A percentile compares a stretch with the other conserved stretches of the same genome.
phyloP scores from a whole-genome alignment of 192 early-diverging fungal species.

The Thamnidium elegans region DNA sequence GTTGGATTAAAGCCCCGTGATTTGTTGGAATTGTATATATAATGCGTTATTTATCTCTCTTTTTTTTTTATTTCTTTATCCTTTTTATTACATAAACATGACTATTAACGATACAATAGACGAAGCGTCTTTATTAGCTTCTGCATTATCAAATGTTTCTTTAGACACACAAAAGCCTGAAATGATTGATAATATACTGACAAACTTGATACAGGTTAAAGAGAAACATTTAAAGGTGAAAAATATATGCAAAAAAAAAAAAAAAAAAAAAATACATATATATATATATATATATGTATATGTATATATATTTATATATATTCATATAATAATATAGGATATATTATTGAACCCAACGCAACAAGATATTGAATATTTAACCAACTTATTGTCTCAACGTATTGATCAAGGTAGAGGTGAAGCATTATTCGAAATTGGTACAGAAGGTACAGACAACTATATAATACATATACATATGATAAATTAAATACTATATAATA shows the following conservation, averaged over 20 bases:
- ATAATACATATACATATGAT: not conserved
- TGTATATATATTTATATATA: not conserved
- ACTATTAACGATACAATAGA: not conserved
- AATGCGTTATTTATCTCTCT: not conserved
- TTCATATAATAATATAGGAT: conserved; percentile 26
- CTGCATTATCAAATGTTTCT: not conserved
- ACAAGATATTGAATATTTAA: conserved; percentile 46
- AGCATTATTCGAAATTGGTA: conserved; percentile 71
- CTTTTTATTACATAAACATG: not conserved
- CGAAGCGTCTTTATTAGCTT: conserved; percentile 4
- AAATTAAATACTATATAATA: conserved; percentile 15
- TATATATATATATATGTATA: not conserved
- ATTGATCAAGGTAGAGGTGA: conserved; percentile 68
- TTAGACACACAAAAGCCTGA: not conserved
- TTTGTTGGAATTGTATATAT: no score
- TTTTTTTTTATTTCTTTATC: not conserved
- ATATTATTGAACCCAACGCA: conserved; percentile 44
- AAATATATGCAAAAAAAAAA: not conserved
- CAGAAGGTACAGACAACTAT: conserved; percentile 50
- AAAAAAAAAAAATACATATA: no score
- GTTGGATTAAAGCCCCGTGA: no score
- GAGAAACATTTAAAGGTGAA: no score
- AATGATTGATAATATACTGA: no score
- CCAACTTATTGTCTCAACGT: conserved; percentile 38
- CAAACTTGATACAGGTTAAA: no score